Conservation (phyloP, 768 basidiomycete species). For the Rhizopogon vinicolor region DNA sequence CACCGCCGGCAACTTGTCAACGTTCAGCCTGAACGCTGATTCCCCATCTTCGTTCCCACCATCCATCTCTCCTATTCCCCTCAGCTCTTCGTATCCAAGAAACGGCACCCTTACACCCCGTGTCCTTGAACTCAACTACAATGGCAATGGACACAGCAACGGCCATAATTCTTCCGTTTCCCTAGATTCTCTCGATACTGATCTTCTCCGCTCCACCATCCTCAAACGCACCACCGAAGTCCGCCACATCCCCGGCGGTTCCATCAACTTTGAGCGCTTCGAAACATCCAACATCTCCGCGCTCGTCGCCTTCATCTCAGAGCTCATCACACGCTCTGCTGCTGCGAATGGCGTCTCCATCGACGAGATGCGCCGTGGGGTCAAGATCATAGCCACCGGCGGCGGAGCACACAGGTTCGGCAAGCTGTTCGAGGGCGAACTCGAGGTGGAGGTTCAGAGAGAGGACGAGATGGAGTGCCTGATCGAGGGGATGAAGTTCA, state of each 20-base stretch:
- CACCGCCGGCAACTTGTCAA: slow-evolving; percentile 38
- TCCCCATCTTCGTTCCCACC: slow-evolving; percentile 27
- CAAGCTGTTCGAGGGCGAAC: slow-evolving; percentile 65
- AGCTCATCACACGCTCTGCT: slow-evolving; percentile 84
- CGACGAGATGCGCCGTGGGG: slow-evolving; percentile 85
- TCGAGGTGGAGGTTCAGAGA: slow-evolving; percentile 79
- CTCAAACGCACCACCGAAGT: slow-evolving; percentile 55
- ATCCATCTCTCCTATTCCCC: slow-evolving; percentile 18
- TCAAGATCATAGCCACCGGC: slow-evolving; percentile 97
- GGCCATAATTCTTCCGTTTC: slow-evolving; percentile 20
- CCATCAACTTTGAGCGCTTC: slow-evolving; percentile 96
- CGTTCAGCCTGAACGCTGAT: slow-evolving; percentile 22
- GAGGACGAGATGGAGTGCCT: slow-evolving; percentile 99
- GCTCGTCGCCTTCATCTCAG: slow-evolving; percentile 83
- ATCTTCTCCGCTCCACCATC: slow-evolving; percentile 55
- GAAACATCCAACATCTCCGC: slow-evolving; percentile 85
- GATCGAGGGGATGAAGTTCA: slow-evolving; percentile 94
- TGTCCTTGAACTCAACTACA: slow-evolving; percentile 53
- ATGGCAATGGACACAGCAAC: slow-evolving; percentile 18
- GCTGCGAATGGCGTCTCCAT: slow-evolving; percentile 80
- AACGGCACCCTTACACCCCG: slow-evolving; percentile 83
- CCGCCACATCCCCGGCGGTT: slow-evolving; percentile 89
- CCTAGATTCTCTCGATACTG: slow-evolving; percentile 30
- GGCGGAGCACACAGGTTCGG: slow-evolving; percentile 96
- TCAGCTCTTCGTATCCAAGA: slow-evolving; percentile 30